A percentile compares a stretch with the other conserved stretches of the same genome.
phyloP scores from a whole-genome alignment of 2,329 filamentous ascomycete genomes.

The Purpureocillium takamizusanense region DNA sequence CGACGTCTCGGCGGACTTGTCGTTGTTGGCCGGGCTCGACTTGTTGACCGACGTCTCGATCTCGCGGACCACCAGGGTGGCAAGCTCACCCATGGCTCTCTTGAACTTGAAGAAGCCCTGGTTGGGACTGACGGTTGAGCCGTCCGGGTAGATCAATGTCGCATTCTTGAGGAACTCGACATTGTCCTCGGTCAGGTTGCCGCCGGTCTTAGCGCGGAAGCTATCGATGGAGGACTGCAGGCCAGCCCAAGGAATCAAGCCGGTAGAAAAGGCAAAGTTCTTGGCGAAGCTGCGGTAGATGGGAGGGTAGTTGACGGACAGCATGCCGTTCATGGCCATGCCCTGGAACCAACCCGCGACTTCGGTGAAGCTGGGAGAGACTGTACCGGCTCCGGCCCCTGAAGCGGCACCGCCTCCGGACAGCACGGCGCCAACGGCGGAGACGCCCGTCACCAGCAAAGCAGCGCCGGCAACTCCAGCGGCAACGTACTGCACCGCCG shows the following conservation, averaged over 20 bases:
- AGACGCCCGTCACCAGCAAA: slow-evolving; percentile 61
- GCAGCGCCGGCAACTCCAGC: slow-evolving; percentile 81
- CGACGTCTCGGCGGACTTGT: slow-evolving; percentile 14
- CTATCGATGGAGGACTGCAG: slow-evolving; percentile 77
- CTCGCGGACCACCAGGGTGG: slow-evolving; percentile 43
- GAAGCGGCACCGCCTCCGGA: slow-evolving; percentile 37
- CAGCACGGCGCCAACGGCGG: slow-evolving; percentile 55
- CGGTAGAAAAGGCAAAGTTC: slow-evolving; percentile 90
- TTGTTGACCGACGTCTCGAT: slow-evolving; percentile 36
- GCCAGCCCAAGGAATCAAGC: slow-evolving; percentile 71
- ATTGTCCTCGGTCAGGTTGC: slow-evolving; percentile 75
- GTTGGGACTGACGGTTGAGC: slow-evolving; percentile 36
- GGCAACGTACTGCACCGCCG: slow-evolving; percentile 74
- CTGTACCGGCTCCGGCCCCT: slow-evolving; percentile 48
- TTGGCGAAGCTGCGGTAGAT: slow-evolving; percentile 84
- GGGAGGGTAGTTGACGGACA: slow-evolving; percentile 78
- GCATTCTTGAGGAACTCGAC: slow-evolving; percentile 66
- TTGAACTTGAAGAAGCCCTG: slow-evolving; percentile 37
- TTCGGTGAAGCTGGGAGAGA: slow-evolving; percentile 78
- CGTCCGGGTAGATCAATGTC: slow-evolving; percentile 62
- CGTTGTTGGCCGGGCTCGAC: slow-evolving; percentile 16
- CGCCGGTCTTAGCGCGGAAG: slow-evolving; percentile 73
- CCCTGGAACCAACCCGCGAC: slow-evolving; percentile 86
- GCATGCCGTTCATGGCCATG: slow-evolving; percentile 93
- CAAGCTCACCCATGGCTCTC: slow-evolving; percentile 40